Percentiles rank a stretch among this genome's conserved stretches.
phyloP scores from a whole-genome alignment of 164 flowering plant genomes.

The Houttuynia cordata region DNA sequence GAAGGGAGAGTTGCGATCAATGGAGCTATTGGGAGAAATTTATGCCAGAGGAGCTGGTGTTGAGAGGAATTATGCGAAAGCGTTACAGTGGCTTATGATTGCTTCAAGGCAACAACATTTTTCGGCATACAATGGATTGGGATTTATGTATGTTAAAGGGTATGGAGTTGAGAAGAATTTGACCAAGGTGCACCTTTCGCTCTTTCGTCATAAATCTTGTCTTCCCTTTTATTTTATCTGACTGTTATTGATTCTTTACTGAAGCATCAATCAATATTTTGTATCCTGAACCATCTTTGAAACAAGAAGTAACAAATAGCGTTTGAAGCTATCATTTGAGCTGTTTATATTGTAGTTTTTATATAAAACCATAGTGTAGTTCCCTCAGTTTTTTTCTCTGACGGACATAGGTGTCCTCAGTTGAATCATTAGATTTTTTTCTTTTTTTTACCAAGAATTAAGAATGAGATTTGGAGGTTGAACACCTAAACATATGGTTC shows the following conservation, averaged over 20 bases:
- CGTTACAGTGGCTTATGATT: slow-evolving; percentile 74
- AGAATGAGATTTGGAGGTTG: neutral
- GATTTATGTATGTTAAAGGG: slow-evolving; percentile 91
- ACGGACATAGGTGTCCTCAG: no score
- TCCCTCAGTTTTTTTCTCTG: neutral
- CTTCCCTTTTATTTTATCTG: no score
- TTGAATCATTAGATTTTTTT: no score
- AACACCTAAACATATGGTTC: neutral
- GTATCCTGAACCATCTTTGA: no score
- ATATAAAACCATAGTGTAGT: neutral
- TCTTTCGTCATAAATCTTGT: neutral
- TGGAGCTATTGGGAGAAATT: slow-evolving; percentile 98
- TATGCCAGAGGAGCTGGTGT: slow-evolving; percentile 94
- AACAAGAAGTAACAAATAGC: no score
- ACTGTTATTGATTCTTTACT: no score
- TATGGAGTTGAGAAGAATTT: slow-evolving; percentile 94
- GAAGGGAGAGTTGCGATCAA: slow-evolving; percentile 82
- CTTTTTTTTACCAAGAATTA: no score
- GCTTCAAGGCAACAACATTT: slow-evolving; percentile 66
- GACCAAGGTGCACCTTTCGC: slow-evolving; percentile 56
- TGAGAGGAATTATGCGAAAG: slow-evolving; percentile 81
- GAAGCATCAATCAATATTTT: no score
- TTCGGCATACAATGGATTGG: slow-evolving; percentile 94
- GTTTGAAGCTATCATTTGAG: no score
- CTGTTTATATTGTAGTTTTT: no score